Percentiles rank a stretch among this genome's conserved stretches.
phyloP scores from a whole-genome alignment of 805 yeast species.

The Nakazawaea ishiwadae region DNA sequence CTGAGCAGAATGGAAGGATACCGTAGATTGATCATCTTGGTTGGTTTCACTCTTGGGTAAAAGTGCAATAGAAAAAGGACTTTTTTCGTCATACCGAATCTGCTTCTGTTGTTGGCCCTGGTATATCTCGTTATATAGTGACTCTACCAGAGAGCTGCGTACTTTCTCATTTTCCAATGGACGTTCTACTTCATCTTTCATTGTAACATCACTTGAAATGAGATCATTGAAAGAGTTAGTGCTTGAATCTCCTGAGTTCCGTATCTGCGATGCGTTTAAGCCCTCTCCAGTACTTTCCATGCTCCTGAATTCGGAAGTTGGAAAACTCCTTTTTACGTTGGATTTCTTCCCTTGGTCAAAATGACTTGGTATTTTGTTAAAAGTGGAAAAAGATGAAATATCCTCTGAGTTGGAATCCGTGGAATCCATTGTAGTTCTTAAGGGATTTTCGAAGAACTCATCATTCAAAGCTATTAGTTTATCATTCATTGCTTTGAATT shows the following conservation, averaged over 20 bases:
- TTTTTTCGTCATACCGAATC: not conserved
- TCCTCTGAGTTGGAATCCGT: not conserved
- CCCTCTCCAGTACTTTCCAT: too few relatives aligned
- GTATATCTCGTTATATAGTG: slow-evolving; percentile 5
- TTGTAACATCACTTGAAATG: not conserved
- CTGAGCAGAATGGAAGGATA: too few relatives aligned
- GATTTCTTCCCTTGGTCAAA: too few relatives aligned
- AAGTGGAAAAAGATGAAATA: too few relatives aligned
- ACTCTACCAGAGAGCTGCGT: not conserved
- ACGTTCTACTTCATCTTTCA: too few relatives aligned
- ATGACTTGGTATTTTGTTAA: too few relatives aligned
- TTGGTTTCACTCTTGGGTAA: not conserved
- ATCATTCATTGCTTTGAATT: slow-evolving; percentile 12
- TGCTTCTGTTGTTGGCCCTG: slow-evolving; percentile 16
- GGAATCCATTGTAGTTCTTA: not conserved
- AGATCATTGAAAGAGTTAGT: not conserved
- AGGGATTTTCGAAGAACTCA: not conserved
- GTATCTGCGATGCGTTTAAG: too few relatives aligned
- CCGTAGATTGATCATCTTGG: too few relatives aligned
- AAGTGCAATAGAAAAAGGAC: slow-evolving; percentile 5
- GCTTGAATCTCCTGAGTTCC: too few relatives aligned
- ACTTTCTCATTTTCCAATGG: not conserved
- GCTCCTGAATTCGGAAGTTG: too few relatives aligned
- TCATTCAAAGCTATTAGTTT: slow-evolving; percentile 1
- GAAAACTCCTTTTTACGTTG: too few relatives aligned